Base-by-base conservation (phyloP, 1,139 yeast species). In the Sugiyamaella pinicola region DNA sequence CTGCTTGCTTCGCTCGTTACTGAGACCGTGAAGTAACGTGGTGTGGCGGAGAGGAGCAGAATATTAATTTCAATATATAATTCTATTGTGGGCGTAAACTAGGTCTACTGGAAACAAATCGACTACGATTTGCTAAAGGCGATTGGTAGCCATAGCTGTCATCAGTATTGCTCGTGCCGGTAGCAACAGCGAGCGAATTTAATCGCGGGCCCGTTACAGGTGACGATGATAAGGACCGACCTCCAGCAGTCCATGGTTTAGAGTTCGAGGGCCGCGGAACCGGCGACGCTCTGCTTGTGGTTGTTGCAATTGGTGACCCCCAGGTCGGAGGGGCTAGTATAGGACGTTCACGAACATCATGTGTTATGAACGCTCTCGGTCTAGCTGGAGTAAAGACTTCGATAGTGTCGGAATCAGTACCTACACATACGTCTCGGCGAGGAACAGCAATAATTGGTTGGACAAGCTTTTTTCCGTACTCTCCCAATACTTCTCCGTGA, bases 401-500 rank as follows among this genome's bases (percentile, higher is more conserved):
- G 7, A 71, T 72, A 7, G 64, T 54, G 12, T 65, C 56, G 46
- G 80, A 65, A 62, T 70, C 69, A 29, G 89, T 83, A 65, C 86
- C 91, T 9, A 85, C 74, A 46, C 80, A 75, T 2, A 80, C 90
- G 62, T 86, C 90, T 59, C 84, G 80, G 51, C 77, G 76, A 51
- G 76, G 68, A 7, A 76, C 75, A 5, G 82, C 75, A 1, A 81
- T 69, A 51, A 78, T 77, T 2, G 91, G 90, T 47, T 77, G 77
- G n/a, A 85, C 86, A 58, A 77, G 81, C 64, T 85, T 85, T 40
- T 75, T 70, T 59, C 84, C 80, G 62, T 83, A 83, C 62, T 86
- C 95, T 33, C 76, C 77, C 56, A 83, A 74, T 62, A 82, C 80
- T 61, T 85, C 89, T 57, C 78, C 81, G 58, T 78, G 79, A 6